Base-by-base conservation (phyloP, 2,329 filamentous ascomycete genomes). In the Pseudogymnoascus sp. region DNA sequence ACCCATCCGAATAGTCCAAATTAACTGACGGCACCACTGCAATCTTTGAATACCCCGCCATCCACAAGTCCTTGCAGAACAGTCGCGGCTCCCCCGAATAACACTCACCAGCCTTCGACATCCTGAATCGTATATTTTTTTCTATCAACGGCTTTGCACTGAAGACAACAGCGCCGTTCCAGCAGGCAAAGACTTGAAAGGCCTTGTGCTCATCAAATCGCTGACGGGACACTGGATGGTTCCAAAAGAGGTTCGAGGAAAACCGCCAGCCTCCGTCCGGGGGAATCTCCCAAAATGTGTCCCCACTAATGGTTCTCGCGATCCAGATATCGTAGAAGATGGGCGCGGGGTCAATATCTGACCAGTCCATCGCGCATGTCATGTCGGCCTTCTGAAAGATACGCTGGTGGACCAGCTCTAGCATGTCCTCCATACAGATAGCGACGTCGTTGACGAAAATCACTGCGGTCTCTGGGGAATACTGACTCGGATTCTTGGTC, bases 351-450 rank as follows among this genome's bases (percentile, higher is more conserved):
- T 76, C 78, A 5, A 76, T 72, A 57, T 79, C 79, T 0, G 76
- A 79, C 83, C 83, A 87, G 71, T 87, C 84, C 78, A 87, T 81
- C 5, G 76, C 82, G 68, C 83, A 87, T 0, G 79, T 80, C 80
- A 85, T 84, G 69, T 83, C 79, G 6, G 83, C 83, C 1, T 70
- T 72, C 39, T 81, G 80, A 2, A 67, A 68, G 5, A 65, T 67
- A 25, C 76, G 78, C 70, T 86, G 83, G 66, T 81, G 76, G 1
- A 80, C 69, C 1, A 86, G 74, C 71, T 86, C 84, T 3, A 87
- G 75, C n/a, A 87, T 78, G 66, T 87, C 83, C 41, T 85, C 82
- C 63, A 66, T 65, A 65, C 83, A 85, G 4, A 75, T 72, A 2
- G 79, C 79, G 10, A 85, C 79, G 66, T 85, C 81, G 71, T 85